Evolutionary conservation across 768 basidiomycete genomes (phyloP).

Genomic region (Strobilomyces confusus): DNA sequence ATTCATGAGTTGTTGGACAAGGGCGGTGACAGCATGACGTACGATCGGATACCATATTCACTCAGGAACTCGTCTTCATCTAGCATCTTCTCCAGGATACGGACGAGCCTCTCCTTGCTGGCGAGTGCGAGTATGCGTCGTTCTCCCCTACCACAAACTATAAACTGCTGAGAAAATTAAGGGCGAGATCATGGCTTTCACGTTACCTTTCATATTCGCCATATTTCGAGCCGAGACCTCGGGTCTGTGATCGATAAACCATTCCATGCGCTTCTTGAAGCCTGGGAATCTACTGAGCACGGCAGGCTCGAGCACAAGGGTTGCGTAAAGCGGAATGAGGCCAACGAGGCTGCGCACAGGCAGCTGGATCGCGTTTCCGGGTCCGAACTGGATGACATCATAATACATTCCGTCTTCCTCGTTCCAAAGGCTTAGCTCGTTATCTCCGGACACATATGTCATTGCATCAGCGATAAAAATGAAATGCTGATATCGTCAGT

Average conservation of each 20-base stretch:
- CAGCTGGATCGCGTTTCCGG: conserved; percentile 79
- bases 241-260: conserved; percentile 95
- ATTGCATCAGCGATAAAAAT: conserved; percentile 98
- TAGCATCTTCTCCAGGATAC: conserved; percentile 93
- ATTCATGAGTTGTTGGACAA: conserved; percentile 6
- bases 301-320: conserved; percentile 87
- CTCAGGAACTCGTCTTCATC: conserved; percentile 97
- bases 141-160: conserved; percentile 70
- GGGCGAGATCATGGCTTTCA: not conserved
- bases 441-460: conserved; percentile 82
- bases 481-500: conserved; percentile 64
- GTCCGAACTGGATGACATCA: conserved; percentile 89
- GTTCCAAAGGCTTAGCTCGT: conserved; percentile 86
- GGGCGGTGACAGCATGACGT: conserved; percentile 30
- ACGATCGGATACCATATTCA: conserved; percentile 95
- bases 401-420: conserved; percentile 98
- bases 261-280: conserved; percentile 98
- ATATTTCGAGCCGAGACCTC: conserved; percentile 88
- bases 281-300: conserved; percentile 91
- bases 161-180: not conserved
- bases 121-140: conserved; percentile 86
- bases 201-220: conserved; percentile 87
- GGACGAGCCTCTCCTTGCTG: conserved; percentile 83
- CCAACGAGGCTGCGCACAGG: conserved; percentile 94
- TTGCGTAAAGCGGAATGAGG: conserved; percentile 95